These are phyloP conservation scores for Larix kaempferi DNA, from an alignment of 75 land plant genomes.

Conservation along the genomic window DNA sequence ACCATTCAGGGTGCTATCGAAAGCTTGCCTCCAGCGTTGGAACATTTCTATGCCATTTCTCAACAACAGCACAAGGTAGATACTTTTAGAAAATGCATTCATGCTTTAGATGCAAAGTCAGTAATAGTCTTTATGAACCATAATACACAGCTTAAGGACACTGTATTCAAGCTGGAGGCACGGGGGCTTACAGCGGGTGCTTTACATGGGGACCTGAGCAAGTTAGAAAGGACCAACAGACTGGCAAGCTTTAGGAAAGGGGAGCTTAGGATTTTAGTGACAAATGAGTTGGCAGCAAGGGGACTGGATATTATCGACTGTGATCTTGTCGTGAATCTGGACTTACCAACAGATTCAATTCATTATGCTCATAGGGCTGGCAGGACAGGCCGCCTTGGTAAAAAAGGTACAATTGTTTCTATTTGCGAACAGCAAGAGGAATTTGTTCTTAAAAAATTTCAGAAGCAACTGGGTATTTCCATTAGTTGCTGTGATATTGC, in stretches of 20 bases:
- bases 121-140: constrained; percentile 97
- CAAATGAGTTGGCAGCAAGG: constrained; percentile 92
- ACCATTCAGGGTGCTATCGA: constrained; percentile 59
- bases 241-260: constrained; percentile 75
- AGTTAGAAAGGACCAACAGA: constrained; percentile 66
- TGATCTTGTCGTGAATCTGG: constrained; percentile 92
- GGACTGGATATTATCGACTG: constrained; percentile 88
- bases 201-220: constrained; percentile 84
- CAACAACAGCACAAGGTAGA: constrained; percentile 80
- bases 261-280: constrained; percentile 74
- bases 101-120: constrained; percentile 77
- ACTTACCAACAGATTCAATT: constrained; percentile 86
- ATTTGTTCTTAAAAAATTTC: constrained; percentile 81
- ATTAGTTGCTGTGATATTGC: constrained; percentile 63
- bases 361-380: constrained; percentile 99
- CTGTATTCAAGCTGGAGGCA: constrained; percentile 84
- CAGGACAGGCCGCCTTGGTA: constrained; percentile 85
- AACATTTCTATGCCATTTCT: constrained; percentile 70
- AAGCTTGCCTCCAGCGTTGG: constrained; percentile 78
- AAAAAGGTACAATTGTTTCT: constrained; percentile 73
- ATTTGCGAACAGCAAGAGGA: constrained; percentile 84
- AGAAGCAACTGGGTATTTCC: constrained; percentile 67
- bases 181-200: constrained; percentile 75
- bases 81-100: constrained; percentile 74
- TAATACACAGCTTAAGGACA: constrained; percentile 74